phyloP scores from a whole-genome alignment of 306 rosid genomes.

The Carpinus fangiana region DNA sequence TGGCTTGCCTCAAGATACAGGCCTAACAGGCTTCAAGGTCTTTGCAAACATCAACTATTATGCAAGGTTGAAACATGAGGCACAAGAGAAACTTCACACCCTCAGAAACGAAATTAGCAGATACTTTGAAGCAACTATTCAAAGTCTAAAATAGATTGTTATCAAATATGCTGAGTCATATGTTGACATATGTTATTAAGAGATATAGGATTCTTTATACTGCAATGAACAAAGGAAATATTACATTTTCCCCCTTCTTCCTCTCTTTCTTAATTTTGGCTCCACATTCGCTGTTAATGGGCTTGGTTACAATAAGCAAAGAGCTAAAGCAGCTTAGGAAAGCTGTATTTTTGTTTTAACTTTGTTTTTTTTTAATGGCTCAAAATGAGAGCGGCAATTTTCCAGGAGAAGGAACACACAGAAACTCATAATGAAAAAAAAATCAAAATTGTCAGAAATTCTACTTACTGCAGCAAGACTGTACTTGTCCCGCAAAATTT shows the following conservation, averaged over 20 bases:
- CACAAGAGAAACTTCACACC: background rate
- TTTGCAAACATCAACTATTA: background rate
- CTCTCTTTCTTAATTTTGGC: background rate
- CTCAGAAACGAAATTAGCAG: background rate
- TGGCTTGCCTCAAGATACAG: background rate
- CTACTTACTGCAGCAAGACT: conserved; percentile 92
- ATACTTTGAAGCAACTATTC: background rate
- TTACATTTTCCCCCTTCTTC: background rate
- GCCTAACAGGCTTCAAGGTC: background rate
- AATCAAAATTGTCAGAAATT: background rate
- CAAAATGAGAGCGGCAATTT: background rate
- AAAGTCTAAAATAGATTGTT: background rate
- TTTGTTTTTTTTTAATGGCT: background rate
- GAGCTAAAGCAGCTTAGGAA: background rate
- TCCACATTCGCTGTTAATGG: background rate
- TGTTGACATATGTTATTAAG: background rate
- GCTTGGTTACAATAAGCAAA: background rate
- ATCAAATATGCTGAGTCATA: background rate
- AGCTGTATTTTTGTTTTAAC: background rate
- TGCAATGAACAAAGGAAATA: background rate
- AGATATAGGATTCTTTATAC: background rate
- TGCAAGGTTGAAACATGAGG: background rate
- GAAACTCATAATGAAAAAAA: background rate
- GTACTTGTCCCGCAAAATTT: conserved; percentile 68
- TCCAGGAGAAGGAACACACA: background rate